Conservation (phyloP, 768 basidiomycete species). For the Tricholoma sp. region DNA sequence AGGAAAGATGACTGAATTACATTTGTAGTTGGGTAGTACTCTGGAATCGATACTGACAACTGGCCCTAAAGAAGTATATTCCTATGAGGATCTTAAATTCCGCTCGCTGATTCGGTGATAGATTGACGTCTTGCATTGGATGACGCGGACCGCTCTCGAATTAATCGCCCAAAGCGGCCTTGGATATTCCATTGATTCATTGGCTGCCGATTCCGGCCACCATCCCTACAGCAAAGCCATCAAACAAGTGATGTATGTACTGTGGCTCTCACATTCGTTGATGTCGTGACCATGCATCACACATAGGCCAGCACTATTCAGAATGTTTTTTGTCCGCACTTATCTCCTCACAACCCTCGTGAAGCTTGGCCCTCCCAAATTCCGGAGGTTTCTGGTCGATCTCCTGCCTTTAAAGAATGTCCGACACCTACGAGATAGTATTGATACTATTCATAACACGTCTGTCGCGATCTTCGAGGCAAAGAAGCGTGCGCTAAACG, state of each 20-base stretch:
- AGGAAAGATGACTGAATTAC: neutral
- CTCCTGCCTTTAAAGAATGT: constrained; percentile 22
- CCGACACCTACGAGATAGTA: constrained; percentile 21
- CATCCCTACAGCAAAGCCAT: constrained; percentile 25
- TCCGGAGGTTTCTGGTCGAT: constrained; percentile 29
- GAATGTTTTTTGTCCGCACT: constrained; percentile 12
- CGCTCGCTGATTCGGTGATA: neutral
- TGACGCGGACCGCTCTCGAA: constrained; percentile 25
- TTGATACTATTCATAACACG: constrained; percentile 28
- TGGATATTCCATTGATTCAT: constrained; percentile 26
- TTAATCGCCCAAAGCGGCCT: constrained; percentile 26
- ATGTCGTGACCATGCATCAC: neutral
- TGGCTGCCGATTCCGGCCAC: constrained; percentile 17
- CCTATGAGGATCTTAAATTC: neutral
- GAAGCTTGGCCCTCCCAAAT: constrained; percentile 23
- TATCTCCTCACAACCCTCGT: constrained; percentile 5
- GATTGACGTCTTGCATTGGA: constrained; percentile 25
- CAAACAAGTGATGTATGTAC: constrained; percentile 22
- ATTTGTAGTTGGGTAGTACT: neutral
- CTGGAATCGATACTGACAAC: constrained; percentile 4
- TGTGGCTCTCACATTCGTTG: neutral
- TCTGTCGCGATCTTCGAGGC: constrained; percentile 26
- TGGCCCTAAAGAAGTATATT: constrained; percentile 12
- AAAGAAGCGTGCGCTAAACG: constrained; percentile 27
- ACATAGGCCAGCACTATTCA: constrained; percentile 1